Percentiles rank a stretch among this genome's conserved stretches.
Conservation (phyloP, 768 basidiomycete genomes). For the Cyclocybe cylindracea region DNA sequence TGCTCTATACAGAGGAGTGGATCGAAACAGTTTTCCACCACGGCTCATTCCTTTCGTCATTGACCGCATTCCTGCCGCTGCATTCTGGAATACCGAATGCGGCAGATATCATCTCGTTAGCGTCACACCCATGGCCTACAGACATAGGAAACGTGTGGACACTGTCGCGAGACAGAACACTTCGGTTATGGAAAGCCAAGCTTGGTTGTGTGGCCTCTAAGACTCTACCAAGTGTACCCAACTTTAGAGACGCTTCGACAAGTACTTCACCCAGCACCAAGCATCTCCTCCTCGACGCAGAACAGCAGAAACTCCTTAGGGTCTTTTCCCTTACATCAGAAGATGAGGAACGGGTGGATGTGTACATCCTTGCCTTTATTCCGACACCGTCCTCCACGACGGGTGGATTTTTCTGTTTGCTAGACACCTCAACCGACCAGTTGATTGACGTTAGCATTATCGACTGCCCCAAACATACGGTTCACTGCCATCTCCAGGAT, state of each 20-base stretch:
- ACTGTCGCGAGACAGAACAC: constrained; percentile 81
- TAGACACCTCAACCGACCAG: constrained; percentile 56
- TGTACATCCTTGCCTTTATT: constrained; percentile 71
- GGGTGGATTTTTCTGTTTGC: constrained; percentile 81
- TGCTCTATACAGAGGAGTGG: constrained; percentile 60
- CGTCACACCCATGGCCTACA: constrained; percentile 74
- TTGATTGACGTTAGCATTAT: constrained; percentile 59
- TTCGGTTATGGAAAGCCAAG: constrained; percentile 84
- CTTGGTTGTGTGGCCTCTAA: constrained; percentile 71
- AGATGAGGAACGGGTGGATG: constrained; percentile 40
- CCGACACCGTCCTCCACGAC: constrained; percentile 66
- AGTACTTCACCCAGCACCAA: constrained; percentile 17
- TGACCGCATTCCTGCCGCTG: constrained; percentile 66
- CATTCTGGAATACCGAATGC: constrained; percentile 46
- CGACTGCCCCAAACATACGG: constrained; percentile 59
- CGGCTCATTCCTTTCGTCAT: constrained; percentile 64
- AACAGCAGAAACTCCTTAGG: constrained; percentile 63
- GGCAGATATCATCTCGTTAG: constrained; percentile 68
- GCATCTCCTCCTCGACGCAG: constrained; percentile 56
- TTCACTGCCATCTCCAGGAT: constrained; percentile 76
- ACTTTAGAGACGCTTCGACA: constrained; percentile 12
- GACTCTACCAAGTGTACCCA: constrained; percentile 34
- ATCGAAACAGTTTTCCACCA: constrained; percentile 64
- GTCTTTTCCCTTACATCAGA: constrained; percentile 52
- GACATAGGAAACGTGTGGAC: constrained; percentile 80